Evolutionary conservation across 129 eudicot genomes (phyloP).

Genomic region (Apium graveolens): DNA sequence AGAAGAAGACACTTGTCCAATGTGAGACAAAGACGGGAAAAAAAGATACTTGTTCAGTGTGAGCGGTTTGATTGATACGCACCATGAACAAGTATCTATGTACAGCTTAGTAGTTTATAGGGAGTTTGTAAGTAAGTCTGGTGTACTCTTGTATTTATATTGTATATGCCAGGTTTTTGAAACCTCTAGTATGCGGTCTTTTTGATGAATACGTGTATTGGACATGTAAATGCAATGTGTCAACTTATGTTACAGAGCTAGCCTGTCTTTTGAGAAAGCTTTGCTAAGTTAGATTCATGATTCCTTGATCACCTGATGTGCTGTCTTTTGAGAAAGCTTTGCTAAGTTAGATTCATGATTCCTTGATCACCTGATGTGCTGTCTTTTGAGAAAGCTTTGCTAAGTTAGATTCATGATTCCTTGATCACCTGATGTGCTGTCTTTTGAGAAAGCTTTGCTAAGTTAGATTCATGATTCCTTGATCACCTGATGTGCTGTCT

Average conservation of each 20-base stretch:
- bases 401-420: neutral
- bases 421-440: neutral
- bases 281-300: neutral
- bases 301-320: neutral
- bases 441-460: neutral
- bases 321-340: neutral
- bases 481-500: neutral
- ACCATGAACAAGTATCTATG: constrained; percentile 16
- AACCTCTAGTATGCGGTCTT: constrained; percentile 23
- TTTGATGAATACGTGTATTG: constrained; percentile 19
- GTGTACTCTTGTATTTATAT: constrained; percentile 10
- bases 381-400: neutral
- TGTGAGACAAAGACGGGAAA: constrained; percentile 64
- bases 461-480: neutral
- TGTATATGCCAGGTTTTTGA: constrained; percentile 16
- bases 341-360: neutral
- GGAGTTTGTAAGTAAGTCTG: constrained; percentile 4
- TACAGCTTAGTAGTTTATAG: constrained; percentile 25
- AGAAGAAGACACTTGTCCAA: constrained; percentile 68
- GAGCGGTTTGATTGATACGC: constrained; percentile 22
- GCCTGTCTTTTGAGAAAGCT: constrained; percentile 6
- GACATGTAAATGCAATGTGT: constrained; percentile 38
- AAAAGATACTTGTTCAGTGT: constrained; percentile 10
- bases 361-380: neutral
- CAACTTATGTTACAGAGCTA: constrained; percentile 28